Percentiles rank a stretch among this genome's conserved stretches.
These are phyloP conservation scores for Pseudocercospora fijiensis DNA, from an alignment of 2,329 filamentous ascomycete genomes.

Conservation along the genomic window DNA sequence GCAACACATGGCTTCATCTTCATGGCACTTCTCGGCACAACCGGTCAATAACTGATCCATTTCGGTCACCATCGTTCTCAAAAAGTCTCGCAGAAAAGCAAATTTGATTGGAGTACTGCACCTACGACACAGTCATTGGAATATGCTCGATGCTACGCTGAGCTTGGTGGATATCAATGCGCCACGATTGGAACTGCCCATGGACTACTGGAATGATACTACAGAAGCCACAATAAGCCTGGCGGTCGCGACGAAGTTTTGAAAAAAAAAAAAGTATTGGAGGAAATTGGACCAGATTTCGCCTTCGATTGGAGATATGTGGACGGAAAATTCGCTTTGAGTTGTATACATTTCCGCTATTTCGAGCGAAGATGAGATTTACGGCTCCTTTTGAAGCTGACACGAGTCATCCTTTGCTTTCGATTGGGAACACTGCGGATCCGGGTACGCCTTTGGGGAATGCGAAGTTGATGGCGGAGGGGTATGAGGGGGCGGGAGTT, in stretches of 20 bases:
- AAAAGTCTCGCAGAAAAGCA: background rate
- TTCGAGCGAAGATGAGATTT: conserved; percentile 32
- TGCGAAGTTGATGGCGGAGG: conserved; percentile 11
- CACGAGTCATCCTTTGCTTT: conserved; percentile 3
- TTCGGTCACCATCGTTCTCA: background rate
- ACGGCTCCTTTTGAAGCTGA: background rate
- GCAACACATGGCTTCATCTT: background rate
- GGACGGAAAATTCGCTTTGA: conserved; percentile 41
- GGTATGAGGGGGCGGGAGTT: conserved; percentile 32
- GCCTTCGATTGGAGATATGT: conserved; percentile 41
- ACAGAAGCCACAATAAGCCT: conserved; percentile 35
- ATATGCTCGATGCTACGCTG: background rate
- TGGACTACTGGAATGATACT: conserved; percentile 45
- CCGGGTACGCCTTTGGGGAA: conserved; percentile 2
- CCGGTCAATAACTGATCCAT: background rate
- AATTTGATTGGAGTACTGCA: background rate
- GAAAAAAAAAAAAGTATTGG: no score
- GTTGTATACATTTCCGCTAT: conserved; percentile 43
- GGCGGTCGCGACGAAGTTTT: no score
- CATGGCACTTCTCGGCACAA: background rate
- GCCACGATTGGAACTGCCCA: conserved; percentile 52
- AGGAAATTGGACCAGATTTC: conserved; percentile 37
- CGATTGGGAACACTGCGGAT: conserved; percentile 2
- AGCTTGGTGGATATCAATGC: conserved; percentile 39
- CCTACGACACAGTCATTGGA: background rate